Percentiles rank a stretch among this genome's conserved stretches.
phyloP scores from a whole-genome alignment of 2,329 filamentous ascomycete genomes.

The Fusarium penzigii region DNA sequence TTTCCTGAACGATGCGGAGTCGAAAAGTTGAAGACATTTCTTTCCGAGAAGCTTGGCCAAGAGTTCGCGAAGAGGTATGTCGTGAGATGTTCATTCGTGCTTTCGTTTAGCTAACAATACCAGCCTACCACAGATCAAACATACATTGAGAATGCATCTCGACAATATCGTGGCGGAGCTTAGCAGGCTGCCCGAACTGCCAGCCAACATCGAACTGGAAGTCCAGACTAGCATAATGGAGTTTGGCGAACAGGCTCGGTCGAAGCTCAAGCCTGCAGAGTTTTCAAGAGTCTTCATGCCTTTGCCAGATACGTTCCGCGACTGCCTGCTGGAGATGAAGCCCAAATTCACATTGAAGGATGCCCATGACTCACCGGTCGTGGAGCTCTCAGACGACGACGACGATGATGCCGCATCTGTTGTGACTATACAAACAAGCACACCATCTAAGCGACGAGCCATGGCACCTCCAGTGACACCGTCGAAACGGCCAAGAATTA shows the following conservation, averaged over 20 bases:
- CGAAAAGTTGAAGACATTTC: constrained; percentile 51
- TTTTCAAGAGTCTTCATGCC: constrained; percentile 48
- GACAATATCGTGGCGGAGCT: constrained; percentile 56
- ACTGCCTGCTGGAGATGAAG: constrained; percentile 47
- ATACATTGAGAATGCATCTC: constrained; percentile 53
- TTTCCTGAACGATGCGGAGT: constrained; percentile 55
- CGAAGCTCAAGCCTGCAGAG: constrained; percentile 47
- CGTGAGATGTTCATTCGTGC: background rate
- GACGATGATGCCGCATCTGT: constrained; percentile 38
- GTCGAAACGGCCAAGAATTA: constrained; percentile 35
- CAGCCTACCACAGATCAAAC: constrained; percentile 54
- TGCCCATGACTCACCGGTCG: constrained; percentile 34
- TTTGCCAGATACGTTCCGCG: constrained; percentile 53
- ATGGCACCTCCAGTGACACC: constrained; percentile 34
- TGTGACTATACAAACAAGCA: constrained; percentile 19
- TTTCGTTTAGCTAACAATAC: constrained; percentile 15
- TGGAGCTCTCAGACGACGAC: constrained; percentile 40
- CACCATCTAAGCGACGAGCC: constrained; percentile 33
- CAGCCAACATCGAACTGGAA: constrained; percentile 65
- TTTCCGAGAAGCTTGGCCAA: constrained; percentile 54
- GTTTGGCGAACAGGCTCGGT: constrained; percentile 55
- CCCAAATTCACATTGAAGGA: constrained; percentile 47
- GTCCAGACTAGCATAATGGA: constrained; percentile 60
- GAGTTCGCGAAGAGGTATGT: constrained; percentile 54
- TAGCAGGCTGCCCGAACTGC: constrained; percentile 63